Base-by-base conservation (phyloP, 352 stramenopile genomes). In the Globisporangium nagaii region DNA sequence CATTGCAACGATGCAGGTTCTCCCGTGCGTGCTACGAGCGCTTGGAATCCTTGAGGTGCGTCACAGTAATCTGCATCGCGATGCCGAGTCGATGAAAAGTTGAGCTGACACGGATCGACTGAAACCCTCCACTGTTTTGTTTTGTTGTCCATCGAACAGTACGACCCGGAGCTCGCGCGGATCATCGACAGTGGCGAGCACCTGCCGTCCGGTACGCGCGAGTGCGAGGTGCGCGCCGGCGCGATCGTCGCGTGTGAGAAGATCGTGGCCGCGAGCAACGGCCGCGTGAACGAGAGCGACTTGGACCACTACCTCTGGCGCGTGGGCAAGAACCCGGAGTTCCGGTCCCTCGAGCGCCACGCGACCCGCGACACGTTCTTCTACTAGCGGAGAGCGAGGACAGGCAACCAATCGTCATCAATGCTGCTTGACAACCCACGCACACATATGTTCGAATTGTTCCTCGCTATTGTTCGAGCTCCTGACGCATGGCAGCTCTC, bases 231-330 rank as follows among this genome's bases (percentile, higher is more conserved):
- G 20, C 78, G 83, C 19, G 83, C 83, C 1, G 76, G 64, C 4
- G 78, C 72, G 15, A 42, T 90, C 42, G 78, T 93, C 13, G 83
- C 83, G 2, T 83, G 72, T 11, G 76, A 90, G 11, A 55, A 79
- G 62, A 88, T 93, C 58, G 66, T 86, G n/a, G 58, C 62, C 9
- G 68, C 60, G 25, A 79, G 72, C 51, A 65, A 81, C 4, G 80
- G 77, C 19, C 66, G 64, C n/a, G 25, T 88, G 24, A 47, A 39
- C n/a, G 60, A 55, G 3, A 54, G 78, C 8, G 77, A 81, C 27
- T 51, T 93, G 9, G 76, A 83, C 62, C 78, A 60, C 17, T 93
- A 90, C 58, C 62, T 93, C 17, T 90, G 83, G 83, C 78, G 79
- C 25, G 53, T 90, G 31, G 71, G 79, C 58, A 93, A 93, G 66